Evolutionary conservation across 495 filamentous ascomycete genomes (phyloP), one percentile per base, ranked within the genome.

Genomic region (Penicillium lividum): DNA sequence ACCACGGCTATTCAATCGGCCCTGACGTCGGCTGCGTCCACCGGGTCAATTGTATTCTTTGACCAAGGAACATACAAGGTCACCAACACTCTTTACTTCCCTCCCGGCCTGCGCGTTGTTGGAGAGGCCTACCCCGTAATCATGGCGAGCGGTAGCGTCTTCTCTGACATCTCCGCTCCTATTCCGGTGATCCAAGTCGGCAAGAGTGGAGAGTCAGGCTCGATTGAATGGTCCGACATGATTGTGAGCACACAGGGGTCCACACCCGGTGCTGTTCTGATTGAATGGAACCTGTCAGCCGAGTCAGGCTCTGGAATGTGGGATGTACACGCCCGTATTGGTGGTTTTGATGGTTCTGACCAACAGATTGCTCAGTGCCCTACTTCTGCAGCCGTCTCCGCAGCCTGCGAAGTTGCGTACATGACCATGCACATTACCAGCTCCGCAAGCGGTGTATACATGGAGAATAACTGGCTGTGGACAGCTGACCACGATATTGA

Each of bases 401-500:
- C 65, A 27, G 60, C 73, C 9, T 91, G 89, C 59, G 76, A 89
- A 58, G 81, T 80, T 1, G 89, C 82, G 4, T 90, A 85, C 65
- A 80, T 89, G 75, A 77, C 78, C 38, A 80, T 91, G 79, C 86
- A 91, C 68, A 73, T 92, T 47, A 86, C 89, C 0, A 68, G 61
- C 13, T 64, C 60, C 0, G 83, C 83, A 0, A 72, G 77, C 1
- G 62, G 65, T 18, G 67, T 71, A 30, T 89, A 89, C 65, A 57
- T 86, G 62, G 87, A 91, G 73, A 91, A 90, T 65, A 75, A 75
- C 36, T 88, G 86, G 88, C 58, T 87, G 16, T 87, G 89, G 87
- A 82, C 82, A 0, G 86, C 87, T 3, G 89, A 91, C 62, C 89
- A 91, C 67, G 89, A 93, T 58, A 70, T 91, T 8, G 89, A 93